phyloP scores from a whole-genome alignment of 78 protist genomes.

The Polysphondylium violaceum region DNA sequence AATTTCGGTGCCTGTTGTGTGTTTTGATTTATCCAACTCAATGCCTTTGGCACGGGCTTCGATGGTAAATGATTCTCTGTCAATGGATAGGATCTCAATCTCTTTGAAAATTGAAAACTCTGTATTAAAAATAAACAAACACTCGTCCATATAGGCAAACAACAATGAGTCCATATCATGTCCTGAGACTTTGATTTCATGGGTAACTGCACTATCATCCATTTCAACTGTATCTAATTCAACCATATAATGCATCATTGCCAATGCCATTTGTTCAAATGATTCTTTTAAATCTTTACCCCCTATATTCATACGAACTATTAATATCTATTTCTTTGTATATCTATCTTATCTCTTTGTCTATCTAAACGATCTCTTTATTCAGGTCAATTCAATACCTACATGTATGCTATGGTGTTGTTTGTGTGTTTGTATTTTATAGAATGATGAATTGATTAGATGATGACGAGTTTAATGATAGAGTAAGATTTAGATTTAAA shows the following conservation, averaged over 20 bases:
- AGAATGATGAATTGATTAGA: too few relatives aligned
- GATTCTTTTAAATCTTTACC: constrained; percentile 42
- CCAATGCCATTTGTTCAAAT: constrained; percentile 66
- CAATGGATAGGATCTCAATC: constrained; percentile 29
- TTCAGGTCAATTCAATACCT: not conserved
- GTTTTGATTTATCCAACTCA: constrained; percentile 70
- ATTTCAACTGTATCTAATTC: constrained; percentile 55
- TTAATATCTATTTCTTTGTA: not conserved
- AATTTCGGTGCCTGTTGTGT: constrained; percentile 77
- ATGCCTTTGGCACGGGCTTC: constrained; percentile 38
- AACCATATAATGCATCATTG: constrained; percentile 69
- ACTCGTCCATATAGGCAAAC: constrained; percentile 63
- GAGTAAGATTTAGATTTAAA: not conserved
- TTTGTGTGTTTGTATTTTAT: not conserved
- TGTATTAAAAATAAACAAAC: constrained; percentile 47
- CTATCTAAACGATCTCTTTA: not conserved
- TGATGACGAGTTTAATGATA: too few relatives aligned
- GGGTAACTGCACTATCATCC: not conserved
- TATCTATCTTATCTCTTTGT: not conserved
- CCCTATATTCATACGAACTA: constrained; percentile 4
- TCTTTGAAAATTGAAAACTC: constrained; percentile 71
- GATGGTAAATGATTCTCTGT: constrained; percentile 30
- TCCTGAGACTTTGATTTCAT: constrained; percentile 6
- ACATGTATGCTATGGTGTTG: constrained; percentile 53
- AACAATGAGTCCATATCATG: constrained; percentile 76